Conservation (phyloP, 2,329 filamentous ascomycete species). For the Paraphaeosphaeria minitans region DNA sequence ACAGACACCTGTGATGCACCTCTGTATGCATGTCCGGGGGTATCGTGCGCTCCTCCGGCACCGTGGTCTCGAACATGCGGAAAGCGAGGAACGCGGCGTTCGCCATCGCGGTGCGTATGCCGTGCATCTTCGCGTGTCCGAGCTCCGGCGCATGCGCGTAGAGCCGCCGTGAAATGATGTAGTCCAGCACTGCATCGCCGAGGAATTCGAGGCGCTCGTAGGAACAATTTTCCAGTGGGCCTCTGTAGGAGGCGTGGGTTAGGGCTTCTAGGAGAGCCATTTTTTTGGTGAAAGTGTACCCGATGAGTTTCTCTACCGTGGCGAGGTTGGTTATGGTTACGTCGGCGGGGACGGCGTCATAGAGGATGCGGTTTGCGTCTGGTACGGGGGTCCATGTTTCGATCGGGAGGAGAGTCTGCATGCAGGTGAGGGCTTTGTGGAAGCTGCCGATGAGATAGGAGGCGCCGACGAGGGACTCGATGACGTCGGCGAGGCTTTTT, state of each 20-base stretch:
- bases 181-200: constrained; percentile 84
- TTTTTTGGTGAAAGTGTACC: constrained; percentile 71
- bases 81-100: constrained; percentile 84
- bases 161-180: constrained; percentile 70
- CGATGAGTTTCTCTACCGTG: constrained; percentile 68
- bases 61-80: constrained; percentile 65
- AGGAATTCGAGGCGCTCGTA: constrained; percentile 86
- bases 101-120: constrained; percentile 74
- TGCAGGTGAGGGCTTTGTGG: constrained; percentile 65
- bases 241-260: constrained; percentile 71
- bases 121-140: constrained; percentile 70
- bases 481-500: constrained; percentile 84
- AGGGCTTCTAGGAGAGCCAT: constrained; percentile 75
- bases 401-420: constrained; percentile 67
- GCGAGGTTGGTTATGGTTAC: constrained; percentile 21
- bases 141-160: constrained; percentile 57
- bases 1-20: constrained; percentile 56
- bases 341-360: constrained; percentile 23
- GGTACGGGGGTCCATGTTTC: constrained; percentile 50
- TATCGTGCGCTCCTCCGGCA: background rate
- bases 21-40: constrained; percentile 36
- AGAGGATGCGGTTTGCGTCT: constrained; percentile 34
- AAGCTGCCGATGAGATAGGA: constrained; percentile 73
- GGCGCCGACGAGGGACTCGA: constrained; percentile 83
- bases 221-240: constrained; percentile 51